Evolutionary conservation across 1,284 basidiomycete species (phyloP).

Genomic region (Trametes hirsuta): DNA sequence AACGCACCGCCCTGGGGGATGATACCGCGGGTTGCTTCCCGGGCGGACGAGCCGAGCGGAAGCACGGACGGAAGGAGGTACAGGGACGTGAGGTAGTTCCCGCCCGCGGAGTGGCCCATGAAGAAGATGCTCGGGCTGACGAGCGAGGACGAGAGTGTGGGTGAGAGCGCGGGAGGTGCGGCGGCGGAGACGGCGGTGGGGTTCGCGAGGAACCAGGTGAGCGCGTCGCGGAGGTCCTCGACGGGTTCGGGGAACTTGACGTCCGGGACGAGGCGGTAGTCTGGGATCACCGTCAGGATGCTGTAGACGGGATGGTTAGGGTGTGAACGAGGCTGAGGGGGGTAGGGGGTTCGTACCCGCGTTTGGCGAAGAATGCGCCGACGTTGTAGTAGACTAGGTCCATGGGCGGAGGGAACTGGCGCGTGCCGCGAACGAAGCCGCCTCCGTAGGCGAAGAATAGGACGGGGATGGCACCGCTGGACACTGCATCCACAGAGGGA

Average conservation of each 20-base stretch:
- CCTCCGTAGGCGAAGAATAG: slow-evolving; percentile 70
- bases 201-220: slow-evolving; percentile 54
- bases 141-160: neutral
- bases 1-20: slow-evolving; percentile 51
- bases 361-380: slow-evolving; percentile 60
- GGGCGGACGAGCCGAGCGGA: slow-evolving; percentile 35
- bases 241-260: slow-evolving; percentile 53
- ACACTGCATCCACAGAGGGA: slow-evolving; percentile 38
- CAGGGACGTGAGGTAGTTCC: slow-evolving; percentile 48
- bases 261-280: slow-evolving; percentile 63
- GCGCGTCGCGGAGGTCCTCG: slow-evolving; percentile 60
- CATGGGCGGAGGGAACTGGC: slow-evolving; percentile 47
- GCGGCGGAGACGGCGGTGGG: slow-evolving; percentile 15
- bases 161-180: neutral
- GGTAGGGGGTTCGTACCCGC: slow-evolving; percentile 37
- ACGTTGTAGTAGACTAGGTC: slow-evolving; percentile 57
- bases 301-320: slow-evolving; percentile 9
- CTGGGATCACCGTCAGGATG: slow-evolving; percentile 61
- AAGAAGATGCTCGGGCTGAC: slow-evolving; percentile 45
- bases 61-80: slow-evolving; percentile 46
- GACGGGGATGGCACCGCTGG: slow-evolving; percentile 46
- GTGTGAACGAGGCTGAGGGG: neutral
- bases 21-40: slow-evolving; percentile 45
- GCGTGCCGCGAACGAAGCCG: slow-evolving; percentile 55
- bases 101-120: slow-evolving; percentile 64